Evolutionary conservation across 2,329 filamentous ascomycete species (phyloP).

Genomic region (Stemphylium vesicarium): DNA sequence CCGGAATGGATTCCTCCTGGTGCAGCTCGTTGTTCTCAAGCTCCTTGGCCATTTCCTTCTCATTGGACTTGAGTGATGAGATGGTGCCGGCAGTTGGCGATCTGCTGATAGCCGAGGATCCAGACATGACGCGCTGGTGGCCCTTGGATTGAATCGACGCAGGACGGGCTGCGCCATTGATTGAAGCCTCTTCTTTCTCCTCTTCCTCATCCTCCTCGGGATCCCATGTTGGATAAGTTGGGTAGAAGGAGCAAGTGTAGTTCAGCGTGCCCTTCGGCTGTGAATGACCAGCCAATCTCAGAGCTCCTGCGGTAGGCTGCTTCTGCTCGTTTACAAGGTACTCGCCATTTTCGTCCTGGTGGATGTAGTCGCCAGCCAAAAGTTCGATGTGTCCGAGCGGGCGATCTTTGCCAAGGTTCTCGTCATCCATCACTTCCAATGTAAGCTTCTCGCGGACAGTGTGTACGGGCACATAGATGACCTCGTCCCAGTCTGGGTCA

Average conservation of each 20-base stretch:
- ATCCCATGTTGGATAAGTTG: conserved; percentile 84
- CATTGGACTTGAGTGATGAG: conserved; percentile 49
- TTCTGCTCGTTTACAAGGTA: conserved; percentile 82
- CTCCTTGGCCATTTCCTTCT: conserved; percentile 52
- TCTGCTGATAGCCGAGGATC: conserved; percentile 30
- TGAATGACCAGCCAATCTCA: conserved; percentile 76
- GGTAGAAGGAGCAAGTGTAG: conserved; percentile 89
- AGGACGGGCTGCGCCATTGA: conserved; percentile 30
- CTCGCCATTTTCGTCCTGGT: conserved; percentile 78
- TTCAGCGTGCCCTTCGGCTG: conserved; percentile 78
- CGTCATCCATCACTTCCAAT: conserved; percentile 95
- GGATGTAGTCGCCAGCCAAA: conserved; percentile 77
- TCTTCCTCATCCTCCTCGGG: conserved; percentile 78
- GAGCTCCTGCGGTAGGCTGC: conserved; percentile 66
- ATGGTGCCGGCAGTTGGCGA: conserved; percentile 51
- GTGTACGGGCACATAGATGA: conserved; percentile 92
- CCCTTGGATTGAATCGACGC: conserved; percentile 31
- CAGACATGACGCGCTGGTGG: conserved; percentile 28
- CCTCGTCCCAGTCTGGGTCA: conserved; percentile 93
- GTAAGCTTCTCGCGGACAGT: conserved; percentile 81
- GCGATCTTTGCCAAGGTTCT: conserved; percentile 89
- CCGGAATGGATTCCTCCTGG: conserved; percentile 55
- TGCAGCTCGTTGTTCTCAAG: conserved; percentile 56
- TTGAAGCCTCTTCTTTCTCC: conserved; percentile 43
- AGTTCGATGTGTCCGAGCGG: conserved; percentile 83